These are phyloP conservation scores for Aspergillus heteromorphus DNA, from an alignment of 495 filamentous ascomycete species.

Conservation along the genomic window DNA sequence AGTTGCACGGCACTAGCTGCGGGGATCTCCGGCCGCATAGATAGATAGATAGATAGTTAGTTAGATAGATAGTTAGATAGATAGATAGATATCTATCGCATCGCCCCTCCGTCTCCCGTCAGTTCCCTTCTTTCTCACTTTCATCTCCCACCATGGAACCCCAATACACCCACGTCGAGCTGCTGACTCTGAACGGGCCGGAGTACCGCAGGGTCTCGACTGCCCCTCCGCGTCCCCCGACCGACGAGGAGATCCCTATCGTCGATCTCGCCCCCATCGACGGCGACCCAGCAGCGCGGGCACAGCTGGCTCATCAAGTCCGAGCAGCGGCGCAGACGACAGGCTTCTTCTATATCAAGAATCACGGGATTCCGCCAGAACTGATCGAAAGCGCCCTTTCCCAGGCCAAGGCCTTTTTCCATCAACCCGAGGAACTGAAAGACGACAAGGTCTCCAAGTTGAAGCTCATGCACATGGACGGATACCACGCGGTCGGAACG, in stretches of 20 bases:
- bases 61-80: too few species aligned
- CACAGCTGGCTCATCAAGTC: constrained; percentile 34
- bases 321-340: constrained; percentile 40
- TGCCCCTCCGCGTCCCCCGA: constrained; percentile 24
- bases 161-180: constrained; percentile 29
- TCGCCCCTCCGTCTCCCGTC: too few species aligned
- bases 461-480: constrained; percentile 24
- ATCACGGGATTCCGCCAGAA: constrained; percentile 46
- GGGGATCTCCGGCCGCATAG: too few species aligned
- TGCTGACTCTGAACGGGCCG: constrained; percentile 22
- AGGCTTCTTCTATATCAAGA: constrained; percentile 53
- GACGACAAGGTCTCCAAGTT: constrained; percentile 24
- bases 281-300: constrained; percentile 30
- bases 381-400: constrained; percentile 35
- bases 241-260: constrained; percentile 51
- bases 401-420: constrained; percentile 42
- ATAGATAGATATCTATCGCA: too few species aligned
- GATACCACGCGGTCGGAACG: constrained; percentile 24
- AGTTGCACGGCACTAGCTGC: too few species aligned
- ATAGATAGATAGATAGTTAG: too few species aligned
- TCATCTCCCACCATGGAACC: constrained; percentile 5
- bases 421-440: constrained; percentile 35
- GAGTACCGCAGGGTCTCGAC: constrained; percentile 31
- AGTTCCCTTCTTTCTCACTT: too few species aligned
- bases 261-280: constrained; percentile 45